Evolutionary conservation across 495 filamentous ascomycete genomes (phyloP).

Genomic region (Immersiella caudata): DNA sequence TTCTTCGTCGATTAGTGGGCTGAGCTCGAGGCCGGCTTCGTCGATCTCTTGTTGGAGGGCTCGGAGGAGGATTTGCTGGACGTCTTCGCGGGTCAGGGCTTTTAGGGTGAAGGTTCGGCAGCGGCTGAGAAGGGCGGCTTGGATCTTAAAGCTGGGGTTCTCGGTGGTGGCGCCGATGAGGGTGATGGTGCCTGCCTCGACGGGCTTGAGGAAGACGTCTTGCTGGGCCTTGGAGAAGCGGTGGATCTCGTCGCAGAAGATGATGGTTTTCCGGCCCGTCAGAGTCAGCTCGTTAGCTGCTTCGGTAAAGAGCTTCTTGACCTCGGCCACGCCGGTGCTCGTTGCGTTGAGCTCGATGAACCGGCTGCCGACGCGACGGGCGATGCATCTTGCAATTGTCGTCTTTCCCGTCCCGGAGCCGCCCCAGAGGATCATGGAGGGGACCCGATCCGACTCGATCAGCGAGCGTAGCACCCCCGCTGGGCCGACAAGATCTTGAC

Average conservation of each 20-base stretch:
- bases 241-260: slow-evolving; percentile 98
- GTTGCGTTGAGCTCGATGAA: slow-evolving; percentile 98
- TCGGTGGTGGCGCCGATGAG: slow-evolving; percentile 96
- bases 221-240: slow-evolving; percentile 92
- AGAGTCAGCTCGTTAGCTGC: slow-evolving; percentile 79
- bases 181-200: slow-evolving; percentile 88
- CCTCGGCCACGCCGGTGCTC: slow-evolving; percentile 85
- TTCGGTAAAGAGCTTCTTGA: slow-evolving; percentile 89
- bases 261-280: slow-evolving; percentile 87
- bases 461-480: slow-evolving; percentile 83
- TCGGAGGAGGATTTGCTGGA: slow-evolving; percentile 71
- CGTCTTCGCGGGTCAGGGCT: slow-evolving; percentile 69
- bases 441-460: slow-evolving; percentile 83
- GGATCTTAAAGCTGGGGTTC: slow-evolving; percentile 94
- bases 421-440: slow-evolving; percentile 96
- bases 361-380: slow-evolving; percentile 74
- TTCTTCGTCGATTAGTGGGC: slow-evolving; percentile 72
- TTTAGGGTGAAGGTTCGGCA: slow-evolving; percentile 87
- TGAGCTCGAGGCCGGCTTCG: slow-evolving; percentile 33
- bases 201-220: slow-evolving; percentile 91
- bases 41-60: slow-evolving; percentile 64
- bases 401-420: slow-evolving; percentile 93
- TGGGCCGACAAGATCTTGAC: slow-evolving; percentile 88
- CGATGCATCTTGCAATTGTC: slow-evolving; percentile 91
- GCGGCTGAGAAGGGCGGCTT: slow-evolving; percentile 82